Evolutionary conservation across 2,329 filamentous ascomycete genomes (phyloP).

Genomic region (Penicillium digitatum): DNA sequence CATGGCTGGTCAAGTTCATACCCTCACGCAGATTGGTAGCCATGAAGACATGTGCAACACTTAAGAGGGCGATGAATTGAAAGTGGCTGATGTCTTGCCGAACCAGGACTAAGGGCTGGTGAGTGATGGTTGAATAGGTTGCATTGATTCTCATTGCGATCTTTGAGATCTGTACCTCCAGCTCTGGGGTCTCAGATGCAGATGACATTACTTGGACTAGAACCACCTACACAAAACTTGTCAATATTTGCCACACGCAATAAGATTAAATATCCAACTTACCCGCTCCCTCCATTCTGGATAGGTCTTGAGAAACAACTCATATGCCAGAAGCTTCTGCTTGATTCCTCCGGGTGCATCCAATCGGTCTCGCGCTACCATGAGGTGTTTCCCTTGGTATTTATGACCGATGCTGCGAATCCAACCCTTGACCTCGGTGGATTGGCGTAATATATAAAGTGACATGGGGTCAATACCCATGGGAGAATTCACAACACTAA

Average conservation of each 20-base stretch:
- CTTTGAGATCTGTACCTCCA: slow-evolving; percentile 81
- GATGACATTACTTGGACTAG: slow-evolving; percentile 90
- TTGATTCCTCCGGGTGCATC: slow-evolving; percentile 87
- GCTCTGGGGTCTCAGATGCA: slow-evolving; percentile 75
- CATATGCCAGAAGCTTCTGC: slow-evolving; percentile 85
- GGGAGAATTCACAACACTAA: slow-evolving; percentile 74
- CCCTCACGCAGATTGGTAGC: slow-evolving; percentile 92
- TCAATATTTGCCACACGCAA: slow-evolving; percentile 4
- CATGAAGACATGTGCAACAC: slow-evolving; percentile 83
- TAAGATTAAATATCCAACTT: slow-evolving; percentile 10
- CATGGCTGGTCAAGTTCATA: slow-evolving; percentile 93
- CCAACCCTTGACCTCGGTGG: slow-evolving; percentile 71
- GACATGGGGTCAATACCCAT: slow-evolving; percentile 83
- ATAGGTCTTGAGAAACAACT: slow-evolving; percentile 86
- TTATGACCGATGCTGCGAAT: slow-evolving; percentile 71
- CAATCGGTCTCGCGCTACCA: slow-evolving; percentile 88
- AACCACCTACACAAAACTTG: slow-evolving; percentile 56
- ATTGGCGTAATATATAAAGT: slow-evolving; percentile 63
- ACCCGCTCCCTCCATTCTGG: slow-evolving; percentile 77
- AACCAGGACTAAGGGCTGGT: slow-evolving; percentile 85
- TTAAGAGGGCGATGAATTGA: slow-evolving; percentile 85
- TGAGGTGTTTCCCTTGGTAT: slow-evolving; percentile 81
- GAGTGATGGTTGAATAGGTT: slow-evolving; percentile 78
- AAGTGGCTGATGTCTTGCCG: slow-evolving; percentile 90
- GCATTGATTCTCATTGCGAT: slow-evolving; percentile 93